phyloP scores from a whole-genome alignment of 2,329 filamentous ascomycete genomes.

The Trichoderma guizhouense region DNA sequence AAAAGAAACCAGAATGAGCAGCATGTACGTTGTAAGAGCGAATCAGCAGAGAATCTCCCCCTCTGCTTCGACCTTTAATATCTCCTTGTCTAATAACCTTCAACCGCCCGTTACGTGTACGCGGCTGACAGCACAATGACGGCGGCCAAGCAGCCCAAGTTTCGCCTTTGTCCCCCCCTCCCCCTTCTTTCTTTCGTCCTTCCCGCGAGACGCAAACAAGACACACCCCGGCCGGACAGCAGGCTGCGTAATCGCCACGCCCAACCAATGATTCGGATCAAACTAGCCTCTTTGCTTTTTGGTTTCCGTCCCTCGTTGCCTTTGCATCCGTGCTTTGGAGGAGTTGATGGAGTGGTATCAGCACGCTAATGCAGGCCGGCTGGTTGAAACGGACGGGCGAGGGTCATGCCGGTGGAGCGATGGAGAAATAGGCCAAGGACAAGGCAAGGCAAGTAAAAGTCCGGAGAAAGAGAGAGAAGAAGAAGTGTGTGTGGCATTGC shows the following conservation, averaged over 20 bases:
- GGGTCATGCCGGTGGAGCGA: background rate
- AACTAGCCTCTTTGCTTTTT: background rate
- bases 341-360: background rate
- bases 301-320: background rate
- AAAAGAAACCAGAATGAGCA: background rate
- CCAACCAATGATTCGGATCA: background rate
- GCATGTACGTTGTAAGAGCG: background rate
- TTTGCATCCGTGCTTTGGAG: background rate
- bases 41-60: background rate
- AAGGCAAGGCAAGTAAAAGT: background rate
- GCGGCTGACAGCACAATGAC: slow-evolving; percentile 11
- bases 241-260: slow-evolving; percentile 9
- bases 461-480: background rate
- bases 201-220: background rate
- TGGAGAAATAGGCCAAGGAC: background rate
- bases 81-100: background rate
- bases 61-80: background rate
- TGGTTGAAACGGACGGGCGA: background rate
- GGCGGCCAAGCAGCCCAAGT: slow-evolving; percentile 1
- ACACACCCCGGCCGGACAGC: background rate
- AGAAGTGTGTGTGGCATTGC: background rate
- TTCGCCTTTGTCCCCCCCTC: background rate
- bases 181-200: background rate
- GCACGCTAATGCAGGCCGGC: background rate
- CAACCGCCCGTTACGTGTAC: background rate